These are phyloP conservation scores for Teratosphaeria epicoccoides DNA, from an alignment of 2,329 filamentous ascomycete genomes.

Conservation along the genomic window DNA sequence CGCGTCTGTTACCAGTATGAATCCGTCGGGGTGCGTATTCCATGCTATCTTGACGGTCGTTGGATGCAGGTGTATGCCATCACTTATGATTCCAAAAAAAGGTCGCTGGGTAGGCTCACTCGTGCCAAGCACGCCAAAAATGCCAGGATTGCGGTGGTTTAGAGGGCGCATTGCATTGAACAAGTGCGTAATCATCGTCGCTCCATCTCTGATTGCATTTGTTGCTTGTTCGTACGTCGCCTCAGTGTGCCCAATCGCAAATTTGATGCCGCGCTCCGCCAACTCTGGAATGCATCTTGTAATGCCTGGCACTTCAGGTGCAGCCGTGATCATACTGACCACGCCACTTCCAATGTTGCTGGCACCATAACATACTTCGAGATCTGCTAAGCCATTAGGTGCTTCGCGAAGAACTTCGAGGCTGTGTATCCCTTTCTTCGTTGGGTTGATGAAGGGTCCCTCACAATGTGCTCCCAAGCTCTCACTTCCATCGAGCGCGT, in stretches of 20 bases:
- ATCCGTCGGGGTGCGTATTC: constrained; percentile 71
- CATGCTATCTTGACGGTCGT: constrained; percentile 83
- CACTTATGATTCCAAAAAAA: constrained; percentile 80
- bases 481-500: constrained; percentile 62
- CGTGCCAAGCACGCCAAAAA: constrained; percentile 74
- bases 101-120: constrained; percentile 43
- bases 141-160: constrained; percentile 81
- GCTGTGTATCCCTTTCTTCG: constrained; percentile 81
- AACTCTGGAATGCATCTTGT: constrained; percentile 57
- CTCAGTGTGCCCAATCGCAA: constrained; percentile 77
- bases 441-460: constrained; percentile 73
- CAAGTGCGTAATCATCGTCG: constrained; percentile 82
- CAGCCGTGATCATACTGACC: constrained; percentile 75
- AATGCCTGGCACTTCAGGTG: constrained; percentile 62
- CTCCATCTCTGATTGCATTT: constrained; percentile 59
- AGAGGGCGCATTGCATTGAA: constrained; percentile 92
- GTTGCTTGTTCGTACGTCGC: constrained; percentile 76
- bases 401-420: constrained; percentile 57
- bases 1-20: constrained; percentile 84
- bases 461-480: constrained; percentile 85
- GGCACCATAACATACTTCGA: constrained; percentile 61
- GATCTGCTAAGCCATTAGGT: constrained; percentile 50
- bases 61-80: constrained; percentile 82
- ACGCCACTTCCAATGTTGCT: constrained; percentile 48
- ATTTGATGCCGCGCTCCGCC: constrained; percentile 55